Evolutionary conservation across 306 rosid species (phyloP).

Genomic region (Cucurbita argyrosperma): DNA sequence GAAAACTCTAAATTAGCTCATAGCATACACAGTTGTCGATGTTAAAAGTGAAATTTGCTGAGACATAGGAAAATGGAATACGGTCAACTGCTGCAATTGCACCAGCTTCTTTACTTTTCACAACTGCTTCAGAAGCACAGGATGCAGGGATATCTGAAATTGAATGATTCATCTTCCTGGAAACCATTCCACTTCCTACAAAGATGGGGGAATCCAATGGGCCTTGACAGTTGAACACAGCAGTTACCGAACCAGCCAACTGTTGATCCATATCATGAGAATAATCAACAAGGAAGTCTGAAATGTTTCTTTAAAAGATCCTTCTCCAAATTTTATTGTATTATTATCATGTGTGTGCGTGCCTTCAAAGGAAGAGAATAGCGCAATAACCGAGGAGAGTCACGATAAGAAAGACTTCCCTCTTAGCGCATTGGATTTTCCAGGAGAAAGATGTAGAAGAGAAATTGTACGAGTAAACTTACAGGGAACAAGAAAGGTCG

Average conservation of each 20-base stretch:
- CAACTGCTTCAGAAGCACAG: constrained; percentile 61
- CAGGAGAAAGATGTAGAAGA: background rate
- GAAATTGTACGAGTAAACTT: constrained; percentile 14
- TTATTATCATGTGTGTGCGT: background rate
- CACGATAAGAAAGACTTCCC: background rate
- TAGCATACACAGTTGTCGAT: constrained; percentile 78
- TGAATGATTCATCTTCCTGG: constrained; percentile 54
- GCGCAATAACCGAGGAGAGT: background rate
- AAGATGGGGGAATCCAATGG: constrained; percentile 78
- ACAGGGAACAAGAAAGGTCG: constrained; percentile 78
- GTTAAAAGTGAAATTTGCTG: constrained; percentile 93
- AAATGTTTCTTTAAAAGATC: background rate
- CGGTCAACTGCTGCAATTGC: constrained; percentile 90
- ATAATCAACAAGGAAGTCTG: background rate
- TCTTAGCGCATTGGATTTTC: background rate
- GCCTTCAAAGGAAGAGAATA: background rate
- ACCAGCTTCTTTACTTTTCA: constrained; percentile 74
- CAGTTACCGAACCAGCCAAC: constrained; percentile 89
- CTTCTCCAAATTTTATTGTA: background rate
- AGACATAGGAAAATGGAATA: constrained; percentile 69
- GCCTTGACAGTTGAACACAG: constrained; percentile 96
- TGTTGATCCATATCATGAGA: constrained; percentile 32
- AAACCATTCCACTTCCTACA: constrained; percentile 93
- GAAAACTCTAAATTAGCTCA: background rate
- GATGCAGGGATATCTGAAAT: constrained; percentile 43